These are phyloP conservation scores for Staphylotrichum longicolle DNA, from an alignment of 495 filamentous ascomycete genomes.

Conservation along the genomic window DNA sequence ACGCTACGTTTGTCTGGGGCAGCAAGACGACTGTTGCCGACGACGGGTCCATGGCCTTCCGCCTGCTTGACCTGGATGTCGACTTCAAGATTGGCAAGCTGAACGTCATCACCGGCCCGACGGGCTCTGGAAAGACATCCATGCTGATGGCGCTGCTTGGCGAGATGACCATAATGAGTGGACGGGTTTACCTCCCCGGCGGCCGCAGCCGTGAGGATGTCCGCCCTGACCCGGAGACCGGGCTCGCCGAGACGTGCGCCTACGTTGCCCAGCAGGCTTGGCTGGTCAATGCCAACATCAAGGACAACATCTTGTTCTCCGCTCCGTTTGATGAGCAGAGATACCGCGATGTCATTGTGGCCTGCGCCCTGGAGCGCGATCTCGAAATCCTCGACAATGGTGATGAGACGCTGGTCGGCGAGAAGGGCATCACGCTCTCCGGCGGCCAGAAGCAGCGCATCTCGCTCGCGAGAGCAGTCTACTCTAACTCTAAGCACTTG, in stretches of 20 bases:
- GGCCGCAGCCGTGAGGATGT: conserved; percentile 80
- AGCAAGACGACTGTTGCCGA: conserved; percentile 58
- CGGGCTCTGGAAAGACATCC: conserved; percentile 92
- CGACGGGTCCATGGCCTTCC: conserved; percentile 67
- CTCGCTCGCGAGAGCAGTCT: conserved; percentile 88
- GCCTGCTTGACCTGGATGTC: conserved; percentile 74
- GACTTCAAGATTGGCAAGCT: conserved; percentile 75
- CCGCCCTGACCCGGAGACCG: conserved; percentile 75
- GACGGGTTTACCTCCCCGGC: conserved; percentile 79
- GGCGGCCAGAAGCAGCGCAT: conserved; percentile 98
- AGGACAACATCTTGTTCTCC: conserved; percentile 94
- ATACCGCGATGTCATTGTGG: conserved; percentile 83
- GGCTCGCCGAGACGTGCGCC: conserved; percentile 85
- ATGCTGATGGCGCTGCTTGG: conserved; percentile 94
- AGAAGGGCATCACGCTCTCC: conserved; percentile 95
- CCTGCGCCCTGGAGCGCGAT: conserved; percentile 92
- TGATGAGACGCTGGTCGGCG: conserved; percentile 91
- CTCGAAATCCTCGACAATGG: conserved; percentile 88
- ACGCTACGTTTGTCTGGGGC: conserved; percentile 88
- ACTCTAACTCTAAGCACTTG: conserved; percentile 85
- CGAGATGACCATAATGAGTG: conserved; percentile 88
- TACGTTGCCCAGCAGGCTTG: conserved; percentile 98
- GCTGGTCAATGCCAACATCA: conserved; percentile 95
- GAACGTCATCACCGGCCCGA: conserved; percentile 89
- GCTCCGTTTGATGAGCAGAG: conserved; percentile 76